Evolutionary conservation across 345 rosid genomes (phyloP).

Genomic region (Salix viminalis): DNA sequence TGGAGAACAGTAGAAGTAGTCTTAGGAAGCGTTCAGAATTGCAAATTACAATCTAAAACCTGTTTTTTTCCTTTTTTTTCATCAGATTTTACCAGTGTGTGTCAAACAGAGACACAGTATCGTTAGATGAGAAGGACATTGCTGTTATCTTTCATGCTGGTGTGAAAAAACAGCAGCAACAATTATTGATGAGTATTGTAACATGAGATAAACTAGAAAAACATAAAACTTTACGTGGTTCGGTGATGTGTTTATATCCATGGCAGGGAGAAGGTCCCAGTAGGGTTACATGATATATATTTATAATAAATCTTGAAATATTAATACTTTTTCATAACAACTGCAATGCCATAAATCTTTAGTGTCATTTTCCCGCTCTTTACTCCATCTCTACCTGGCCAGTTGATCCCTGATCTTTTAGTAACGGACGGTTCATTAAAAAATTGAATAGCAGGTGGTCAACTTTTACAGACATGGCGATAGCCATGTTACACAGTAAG

Average conservation of each 20-base stretch:
- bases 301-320: no score
- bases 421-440: neutral
- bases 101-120: neutral
- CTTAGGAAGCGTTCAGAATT: neutral
- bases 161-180: no score
- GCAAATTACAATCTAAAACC: neutral
- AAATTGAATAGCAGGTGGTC: neutral
- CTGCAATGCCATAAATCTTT: neutral
- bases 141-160: neutral
- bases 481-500: constrained; percentile 3
- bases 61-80: neutral
- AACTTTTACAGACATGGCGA: neutral
- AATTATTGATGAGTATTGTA: no score
- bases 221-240: no score
- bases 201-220: no score
- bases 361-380: neutral
- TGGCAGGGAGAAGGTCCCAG: no score
- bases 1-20: neutral
- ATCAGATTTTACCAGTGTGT: neutral
- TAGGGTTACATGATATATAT: no score
- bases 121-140: neutral
- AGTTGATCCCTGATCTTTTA: neutral
- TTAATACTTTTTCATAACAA: no score
- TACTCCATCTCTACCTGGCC: neutral
- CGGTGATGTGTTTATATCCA: no score